Evolutionary conservation across 768 basidiomycete genomes (phyloP), one percentile per base, ranked within the genome.

Genomic region (Russula vinacea): DNA sequence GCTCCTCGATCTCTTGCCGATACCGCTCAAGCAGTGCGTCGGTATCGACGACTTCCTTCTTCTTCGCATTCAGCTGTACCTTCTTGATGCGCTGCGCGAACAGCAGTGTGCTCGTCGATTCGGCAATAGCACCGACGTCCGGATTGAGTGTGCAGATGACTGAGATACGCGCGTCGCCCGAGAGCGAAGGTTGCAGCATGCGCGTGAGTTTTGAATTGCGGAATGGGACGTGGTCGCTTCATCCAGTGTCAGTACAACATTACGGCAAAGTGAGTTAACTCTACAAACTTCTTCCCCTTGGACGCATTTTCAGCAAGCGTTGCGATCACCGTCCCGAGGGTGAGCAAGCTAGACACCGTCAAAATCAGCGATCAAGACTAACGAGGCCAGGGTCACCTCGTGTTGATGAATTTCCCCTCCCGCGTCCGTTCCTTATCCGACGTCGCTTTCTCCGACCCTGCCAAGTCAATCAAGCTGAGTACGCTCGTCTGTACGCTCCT

Each of bases 381-480:
- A 29, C 19, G 14, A 61, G 39, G 39, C 35, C 3, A 14, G 9
- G 11, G 33, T 10, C 29, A 86, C 88, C 88, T 89, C 4, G 90
- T 92, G 71, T 99, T 99, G 76, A 98, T 99, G 72, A 94, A 96
- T 72, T 90, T 92, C 14, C 96, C 97, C 74, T 99, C 97, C 51
- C 89, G 83, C n/a, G 94, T 94, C 51, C 97, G 80, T 62, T 98
- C 94, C 73, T 95, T 96, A 74, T 95, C 93, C 1, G 90, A 91
- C 0, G 95, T 98, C 0, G 95, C 96, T 73, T 89, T 93, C 73
- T 99, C 97, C 0, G 94, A 96, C 4, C 97, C 97, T 56, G 97
- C 97, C 13, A 99, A 80, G 80, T 99, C 94, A 63, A 97, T 97
- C 54, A 97, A 78, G 73, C 89, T 94, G 79, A 89, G 74, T 42